Base-by-base conservation (phyloP, 345 rosid genomes). In the Gynandropsis gynandra region DNA sequence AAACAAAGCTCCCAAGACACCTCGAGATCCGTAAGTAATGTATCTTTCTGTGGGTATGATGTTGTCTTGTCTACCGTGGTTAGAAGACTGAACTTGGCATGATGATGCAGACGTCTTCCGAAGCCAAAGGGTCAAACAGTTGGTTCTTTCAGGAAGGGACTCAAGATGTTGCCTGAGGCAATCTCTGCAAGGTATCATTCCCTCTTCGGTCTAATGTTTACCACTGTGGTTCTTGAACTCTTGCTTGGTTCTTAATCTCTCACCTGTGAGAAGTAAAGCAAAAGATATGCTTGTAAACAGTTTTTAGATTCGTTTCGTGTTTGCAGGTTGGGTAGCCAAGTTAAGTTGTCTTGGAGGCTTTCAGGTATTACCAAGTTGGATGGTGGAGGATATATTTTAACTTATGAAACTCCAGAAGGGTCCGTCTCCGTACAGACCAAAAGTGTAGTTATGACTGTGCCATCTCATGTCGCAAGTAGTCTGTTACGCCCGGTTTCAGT, bases 61-160 rank as follows among this genome's bases (percentile, higher is more conserved):
- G 4, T 46, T 45, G 27, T 42, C 47, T 42, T 6, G 18, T 43
- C 8, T 58, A 48, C 42, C 41, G 36, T 9, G 35, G 27, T 21
- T 47, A 33, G 50, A 36, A 18, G 46, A 13, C 52, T 56, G 42
- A 58, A 58, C n/a, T n/a, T 52, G 15, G 46, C 51, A 24, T 24
- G 39, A 14, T 50, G 18, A 63, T 70, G 35, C 68, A 90, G 96
- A 67, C 83, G 79, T 45, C 72, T 83, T 17, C 96, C 96, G 51
- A 87, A 79, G 65, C 96, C 96, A 21, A 79, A 80, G 73, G 98
- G 96, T 42, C 96, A 87, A 70, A 90, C 95, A 38, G 98, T 87
- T 54, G 98, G 93, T 60, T 90, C 96, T 54, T 87, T 90, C 58
- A 82, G 84, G 61, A 80, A 79, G 63, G 98, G 96, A 53, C 95